Percentiles rank a stretch among this genome's conserved stretches.
Conservation (phyloP, 2,329 filamentous ascomycete species). For the Ophiobolus disseminans region DNA sequence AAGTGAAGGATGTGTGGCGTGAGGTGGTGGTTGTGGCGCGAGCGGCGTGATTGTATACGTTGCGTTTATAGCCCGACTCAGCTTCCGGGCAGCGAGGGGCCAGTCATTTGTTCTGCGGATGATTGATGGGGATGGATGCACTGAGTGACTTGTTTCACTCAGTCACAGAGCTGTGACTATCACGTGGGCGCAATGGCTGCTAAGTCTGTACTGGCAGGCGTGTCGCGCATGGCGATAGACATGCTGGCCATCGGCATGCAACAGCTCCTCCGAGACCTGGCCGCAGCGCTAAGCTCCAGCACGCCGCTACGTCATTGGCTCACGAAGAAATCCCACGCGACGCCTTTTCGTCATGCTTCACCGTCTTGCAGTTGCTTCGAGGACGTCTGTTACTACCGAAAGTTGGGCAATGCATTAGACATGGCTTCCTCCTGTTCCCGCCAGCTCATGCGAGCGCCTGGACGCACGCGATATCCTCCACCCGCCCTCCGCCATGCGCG, state of each 20-base stretch:
- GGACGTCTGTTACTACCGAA: neutral
- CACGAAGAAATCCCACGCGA: conserved; percentile 20
- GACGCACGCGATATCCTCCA: conserved; percentile 20
- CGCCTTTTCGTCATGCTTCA: conserved; percentile 19
- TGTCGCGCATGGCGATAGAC: conserved; percentile 2
- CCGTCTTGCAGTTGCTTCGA: no score
- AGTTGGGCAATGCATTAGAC: conserved; percentile 24
- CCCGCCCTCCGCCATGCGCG: conserved; percentile 21
- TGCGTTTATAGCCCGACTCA: conserved; percentile 36
- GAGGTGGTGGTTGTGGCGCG: conserved; percentile 7
- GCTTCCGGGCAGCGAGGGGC: conserved; percentile 5
- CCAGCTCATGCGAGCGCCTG: conserved; percentile 32
- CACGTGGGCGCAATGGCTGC: conserved; percentile 1
- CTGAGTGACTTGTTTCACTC: neutral
- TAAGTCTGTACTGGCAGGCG: neutral
- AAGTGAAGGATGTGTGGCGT: neutral
- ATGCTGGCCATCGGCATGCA: neutral
- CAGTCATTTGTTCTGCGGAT: conserved; percentile 11
- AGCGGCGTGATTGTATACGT: conserved; percentile 39
- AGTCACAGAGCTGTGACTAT: no score
- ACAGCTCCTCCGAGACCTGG: conserved; percentile 18
- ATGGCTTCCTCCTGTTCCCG: conserved; percentile 39
- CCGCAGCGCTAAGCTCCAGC: conserved; percentile 22
- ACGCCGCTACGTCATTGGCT: conserved; percentile 37
- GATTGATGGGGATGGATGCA: neutral